Evolutionary conservation across 805 yeast genomes (phyloP), one percentile per base, ranked within the genome.

Genomic region (Saccharomycopsis guyanensis): DNA sequence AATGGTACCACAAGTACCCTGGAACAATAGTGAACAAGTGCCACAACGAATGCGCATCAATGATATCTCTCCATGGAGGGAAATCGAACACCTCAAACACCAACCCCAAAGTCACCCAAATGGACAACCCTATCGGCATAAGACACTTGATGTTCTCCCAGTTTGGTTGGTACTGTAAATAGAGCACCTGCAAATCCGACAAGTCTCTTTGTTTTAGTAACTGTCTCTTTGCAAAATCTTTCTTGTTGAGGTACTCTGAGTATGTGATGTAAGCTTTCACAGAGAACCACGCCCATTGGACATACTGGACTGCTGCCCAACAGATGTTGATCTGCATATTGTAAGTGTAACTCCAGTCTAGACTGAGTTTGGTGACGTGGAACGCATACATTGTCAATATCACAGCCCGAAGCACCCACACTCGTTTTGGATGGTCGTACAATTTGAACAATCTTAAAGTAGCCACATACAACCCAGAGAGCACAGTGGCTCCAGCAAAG

Each of bases 11-110:
- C 4, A 49, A 22, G 33, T 49, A 48, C 2, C 54, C 54, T 20
- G 97, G 97, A 57, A 86, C 61, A 1, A 89, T 79, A 0, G 98
- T 93, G 18, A 86, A 76, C 23, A 84, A 71, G 61, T 93, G 98
- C 98, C 98, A 93, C 34, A 91, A 57, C 0, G 96, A 78, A 63
- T 93, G 98, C 0, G 96, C 95, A 64, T 93, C 98, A 0, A 93
- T 56, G 34, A 85, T 70, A 55, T 73, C 83, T 42, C 57, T 66
- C 33, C 82, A 59, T 13, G 85, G 93, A 3, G 94, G 75, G 60
- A 93, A 93, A 63, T 91, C 98, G 63, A 88, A 84, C 32, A 91
- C 64, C 60, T 91, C 98, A 53, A 91, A 74, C n/a, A 83, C 71
- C 93, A 87, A 86, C 1, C 95, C 97, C 64, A 49, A 7, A 80